Evolutionary conservation across 2,329 filamentous ascomycete genomes (phyloP).

Genomic region (Daldinia sp.): DNA sequence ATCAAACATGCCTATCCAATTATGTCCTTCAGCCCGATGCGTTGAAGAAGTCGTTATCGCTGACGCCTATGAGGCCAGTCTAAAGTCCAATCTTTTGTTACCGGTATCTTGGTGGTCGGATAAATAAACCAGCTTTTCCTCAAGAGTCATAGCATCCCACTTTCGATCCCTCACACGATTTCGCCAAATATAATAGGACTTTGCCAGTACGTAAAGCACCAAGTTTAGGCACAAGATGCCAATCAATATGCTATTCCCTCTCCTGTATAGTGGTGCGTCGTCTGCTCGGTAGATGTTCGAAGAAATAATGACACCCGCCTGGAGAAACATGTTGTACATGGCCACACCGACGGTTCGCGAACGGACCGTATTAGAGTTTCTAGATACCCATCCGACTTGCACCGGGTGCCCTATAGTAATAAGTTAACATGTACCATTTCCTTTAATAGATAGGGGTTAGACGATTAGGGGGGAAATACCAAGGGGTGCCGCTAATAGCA

Average conservation of each 20-base stretch:
- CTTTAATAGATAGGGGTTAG: background rate
- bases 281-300: constrained; percentile 60
- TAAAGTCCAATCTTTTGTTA: constrained; percentile 55
- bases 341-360: constrained; percentile 65
- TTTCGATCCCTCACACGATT: constrained; percentile 55
- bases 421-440: constrained; percentile 1
- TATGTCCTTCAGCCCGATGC: no score
- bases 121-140: constrained; percentile 60
- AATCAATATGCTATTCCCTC: constrained; percentile 63
- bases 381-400: constrained; percentile 50
- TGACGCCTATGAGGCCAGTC: constrained; percentile 45
- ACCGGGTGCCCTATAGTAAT: constrained; percentile 39
- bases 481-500: constrained; percentile 53
- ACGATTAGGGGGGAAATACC: constrained; percentile 42
- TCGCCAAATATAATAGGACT: constrained; percentile 60
- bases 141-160: constrained; percentile 58
- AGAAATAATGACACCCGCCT: constrained; percentile 47
- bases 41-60: no score
- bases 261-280: constrained; percentile 61
- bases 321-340: constrained; percentile 60
- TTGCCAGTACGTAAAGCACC: constrained; percentile 57
- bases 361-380: constrained; percentile 66
- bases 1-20: no score
- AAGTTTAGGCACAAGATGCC: constrained; percentile 60
- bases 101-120: constrained; percentile 53